These are phyloP conservation scores for Pholiota molesta DNA, from an alignment of 768 basidiomycete genomes.

Conservation along the genomic window DNA sequence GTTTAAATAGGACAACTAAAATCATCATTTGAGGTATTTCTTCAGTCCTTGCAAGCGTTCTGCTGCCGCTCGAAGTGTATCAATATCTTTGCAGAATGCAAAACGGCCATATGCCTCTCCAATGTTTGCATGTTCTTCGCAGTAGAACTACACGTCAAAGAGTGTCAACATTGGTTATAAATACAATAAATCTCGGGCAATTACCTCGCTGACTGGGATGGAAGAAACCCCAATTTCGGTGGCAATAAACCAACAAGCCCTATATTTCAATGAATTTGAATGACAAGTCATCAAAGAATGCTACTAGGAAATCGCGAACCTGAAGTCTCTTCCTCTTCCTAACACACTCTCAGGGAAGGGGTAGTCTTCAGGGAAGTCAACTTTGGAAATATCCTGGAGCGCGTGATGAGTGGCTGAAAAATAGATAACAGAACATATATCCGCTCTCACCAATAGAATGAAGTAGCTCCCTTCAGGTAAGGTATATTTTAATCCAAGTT, in stretches of 20 bases:
- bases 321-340: constrained; percentile 88
- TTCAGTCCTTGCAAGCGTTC: constrained; percentile 77
- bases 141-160: constrained; percentile 75
- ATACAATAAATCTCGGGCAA: constrained; percentile 20
- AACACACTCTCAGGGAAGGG: constrained; percentile 75
- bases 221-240: constrained; percentile 88
- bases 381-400: constrained; percentile 65
- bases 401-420: background rate
- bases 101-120: constrained; percentile 90
- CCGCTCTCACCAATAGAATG: constrained; percentile 67
- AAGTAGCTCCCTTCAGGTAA: constrained; percentile 93
- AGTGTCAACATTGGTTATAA: constrained; percentile 13
- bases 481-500: constrained; percentile 82
- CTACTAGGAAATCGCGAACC: constrained; percentile 37
- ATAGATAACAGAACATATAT: background rate
- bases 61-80: constrained; percentile 80
- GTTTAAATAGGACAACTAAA: background rate
- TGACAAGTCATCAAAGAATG: background rate
- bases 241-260: constrained; percentile 96
- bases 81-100: constrained; percentile 94
- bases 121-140: constrained; percentile 80
- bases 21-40: constrained; percentile 52
- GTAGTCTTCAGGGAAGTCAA: constrained; percentile 85
- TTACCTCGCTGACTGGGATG: constrained; percentile 94
- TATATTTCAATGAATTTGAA: constrained; percentile 29